A percentile compares a stretch with the other conserved stretches of the same genome.
phyloP scores from a whole-genome alignment of 176 grass and related monocot genomes.

The Hsuehochloa calcarea region DNA sequence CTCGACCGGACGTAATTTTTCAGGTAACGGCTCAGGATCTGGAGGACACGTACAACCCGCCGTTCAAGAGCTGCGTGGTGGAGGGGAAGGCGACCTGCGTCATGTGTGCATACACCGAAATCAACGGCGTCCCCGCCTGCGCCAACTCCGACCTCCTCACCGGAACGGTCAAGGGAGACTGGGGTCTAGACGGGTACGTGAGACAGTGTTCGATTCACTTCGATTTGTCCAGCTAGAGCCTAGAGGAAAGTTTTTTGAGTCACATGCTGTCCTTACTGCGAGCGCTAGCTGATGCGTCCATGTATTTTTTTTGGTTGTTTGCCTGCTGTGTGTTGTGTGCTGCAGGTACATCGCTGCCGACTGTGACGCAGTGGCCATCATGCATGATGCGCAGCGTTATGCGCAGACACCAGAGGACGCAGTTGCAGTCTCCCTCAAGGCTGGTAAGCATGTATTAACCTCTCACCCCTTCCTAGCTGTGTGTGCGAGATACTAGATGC shows the following conservation, averaged over 20 bases:
- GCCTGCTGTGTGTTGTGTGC: not conserved
- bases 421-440: conserved; percentile 17
- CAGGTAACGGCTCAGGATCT: conserved; percentile 53
- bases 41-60: conserved; percentile 73
- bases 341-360: conserved; percentile 43
- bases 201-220: no score
- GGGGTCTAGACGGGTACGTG: conserved; percentile 41
- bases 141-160: conserved; percentile 52
- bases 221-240: no score
- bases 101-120: conserved; percentile 76
- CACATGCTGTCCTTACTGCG: not conserved
- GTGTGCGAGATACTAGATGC: no score
- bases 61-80: conserved; percentile 65
- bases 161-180: conserved; percentile 34
- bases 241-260: not conserved
- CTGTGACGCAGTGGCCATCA: conserved; percentile 33
- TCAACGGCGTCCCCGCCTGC: conserved; percentile 70
- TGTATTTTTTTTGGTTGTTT: not conserved
- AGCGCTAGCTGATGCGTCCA: not conserved
- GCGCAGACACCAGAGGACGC: conserved; percentile 20
- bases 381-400: conserved; percentile 24
- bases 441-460: not conserved
- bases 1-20: no score
- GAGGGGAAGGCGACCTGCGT: conserved; percentile 62
- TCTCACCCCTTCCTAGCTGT: no score